These are phyloP conservation scores for Lentinula boryana DNA, from an alignment of 768 basidiomycete species.

Conservation along the genomic window DNA sequence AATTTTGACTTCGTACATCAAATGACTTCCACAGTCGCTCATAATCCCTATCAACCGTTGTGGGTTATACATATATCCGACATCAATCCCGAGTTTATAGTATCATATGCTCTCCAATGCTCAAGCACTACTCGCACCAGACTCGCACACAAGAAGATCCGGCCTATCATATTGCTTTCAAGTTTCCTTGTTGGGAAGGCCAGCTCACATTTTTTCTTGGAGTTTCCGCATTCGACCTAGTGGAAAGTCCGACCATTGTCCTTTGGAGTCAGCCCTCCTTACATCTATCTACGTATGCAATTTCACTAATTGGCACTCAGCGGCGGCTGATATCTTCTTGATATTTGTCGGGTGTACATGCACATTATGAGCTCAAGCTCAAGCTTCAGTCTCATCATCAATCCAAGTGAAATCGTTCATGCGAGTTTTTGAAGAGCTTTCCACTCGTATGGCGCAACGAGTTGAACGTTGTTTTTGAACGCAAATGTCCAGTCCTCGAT, in stretches of 20 bases:
- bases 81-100: neutral
- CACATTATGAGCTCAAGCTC: neutral
- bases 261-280: neutral
- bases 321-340: neutral
- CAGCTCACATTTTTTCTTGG: neutral
- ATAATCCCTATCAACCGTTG: neutral
- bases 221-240: neutral
- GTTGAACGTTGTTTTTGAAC: neutral
- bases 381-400: neutral
- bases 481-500: neutral
- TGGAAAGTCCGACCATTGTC: neutral
- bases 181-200: neutral
- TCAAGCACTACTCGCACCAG: neutral
- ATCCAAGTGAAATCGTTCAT: no score
- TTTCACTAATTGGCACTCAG: neutral
- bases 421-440: no score
- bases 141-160: conserved; percentile 7
- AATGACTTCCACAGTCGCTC: neutral
- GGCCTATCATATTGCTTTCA: conserved; percentile 10
- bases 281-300: neutral
- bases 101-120: neutral
- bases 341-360: neutral
- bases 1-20: neutral
- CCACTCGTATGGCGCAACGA: neutral
- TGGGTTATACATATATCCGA: neutral